Conservation (phyloP, 2,329 filamentous ascomycete genomes). For the Metarhizium guizhouense region DNA sequence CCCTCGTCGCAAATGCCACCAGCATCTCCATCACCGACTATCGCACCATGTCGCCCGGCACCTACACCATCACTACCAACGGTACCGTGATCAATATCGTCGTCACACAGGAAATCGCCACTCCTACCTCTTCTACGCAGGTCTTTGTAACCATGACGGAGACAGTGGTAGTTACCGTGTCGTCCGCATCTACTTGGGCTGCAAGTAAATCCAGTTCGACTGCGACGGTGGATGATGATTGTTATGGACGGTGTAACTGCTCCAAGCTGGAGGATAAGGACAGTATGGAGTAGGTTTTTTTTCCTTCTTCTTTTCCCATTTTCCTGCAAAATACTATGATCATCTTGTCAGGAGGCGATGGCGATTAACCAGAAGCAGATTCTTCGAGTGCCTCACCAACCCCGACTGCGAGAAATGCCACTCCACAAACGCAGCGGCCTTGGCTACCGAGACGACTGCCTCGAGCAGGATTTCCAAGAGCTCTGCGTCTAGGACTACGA, state of each 20-base stretch:
- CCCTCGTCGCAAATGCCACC: not conserved
- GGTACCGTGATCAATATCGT: conserved; percentile 3
- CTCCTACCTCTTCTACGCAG: not conserved
- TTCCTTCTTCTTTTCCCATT: too few species aligned
- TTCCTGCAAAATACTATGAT: not conserved
- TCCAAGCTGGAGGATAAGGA: conserved; percentile 17
- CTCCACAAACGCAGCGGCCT: not conserved
- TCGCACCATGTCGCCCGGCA: not conserved
- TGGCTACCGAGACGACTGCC: not conserved
- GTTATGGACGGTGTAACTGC: conserved; percentile 16
- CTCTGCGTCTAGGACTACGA: not conserved
- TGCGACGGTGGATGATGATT: not conserved
- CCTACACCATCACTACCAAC: conserved; percentile 3
- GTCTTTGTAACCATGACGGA: conserved; percentile 3
- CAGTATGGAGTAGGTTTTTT: conserved; percentile 18
- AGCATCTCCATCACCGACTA: not conserved
- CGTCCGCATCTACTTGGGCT: not conserved
- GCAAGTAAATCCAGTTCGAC: not conserved
- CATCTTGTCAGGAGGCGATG: not conserved
- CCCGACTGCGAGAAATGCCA: conserved; percentile 18
- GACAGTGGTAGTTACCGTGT: conserved; percentile 4
- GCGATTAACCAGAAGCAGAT: conserved; percentile 13
- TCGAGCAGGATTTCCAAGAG: not conserved
- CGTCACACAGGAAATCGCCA: conserved; percentile 1
- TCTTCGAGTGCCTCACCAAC: conserved; percentile 26